phyloP scores from a whole-genome alignment of 2,329 filamentous ascomycete species.

The Colletotrichum sansevieriae region DNA sequence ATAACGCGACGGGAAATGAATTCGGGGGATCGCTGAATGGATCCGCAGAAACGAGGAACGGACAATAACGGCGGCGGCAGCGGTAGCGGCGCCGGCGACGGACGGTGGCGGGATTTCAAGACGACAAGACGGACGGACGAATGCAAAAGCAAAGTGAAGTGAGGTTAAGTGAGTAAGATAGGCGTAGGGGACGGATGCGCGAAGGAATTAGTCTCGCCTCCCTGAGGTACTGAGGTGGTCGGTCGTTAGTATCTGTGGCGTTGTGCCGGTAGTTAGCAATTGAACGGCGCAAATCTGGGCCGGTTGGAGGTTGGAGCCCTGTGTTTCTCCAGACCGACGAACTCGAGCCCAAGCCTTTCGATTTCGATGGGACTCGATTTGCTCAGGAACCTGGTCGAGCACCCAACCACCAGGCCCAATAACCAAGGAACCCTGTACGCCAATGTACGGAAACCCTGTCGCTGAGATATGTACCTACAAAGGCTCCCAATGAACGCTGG shows the following conservation, averaged over 20 bases:
- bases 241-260: neutral
- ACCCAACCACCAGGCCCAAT: neutral
- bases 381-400: conserved; percentile 8
- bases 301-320: neutral
- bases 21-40: neutral
- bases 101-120: conserved; percentile 9
- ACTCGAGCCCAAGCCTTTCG: neutral
- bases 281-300: neutral
- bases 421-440: conserved; percentile 1
- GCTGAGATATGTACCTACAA: conserved; percentile 1
- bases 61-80: conserved; percentile 8
- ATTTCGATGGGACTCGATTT: conserved; percentile 27
- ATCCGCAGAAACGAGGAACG: conserved; percentile 11
- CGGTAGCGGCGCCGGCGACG: conserved; percentile 5
- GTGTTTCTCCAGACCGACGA: neutral
- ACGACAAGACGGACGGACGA: conserved; percentile 16
- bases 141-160: conserved; percentile 23
- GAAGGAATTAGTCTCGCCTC: neutral
- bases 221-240: neutral
- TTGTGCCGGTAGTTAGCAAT: neutral
- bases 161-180: neutral
- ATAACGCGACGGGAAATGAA: neutral
- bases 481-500: neutral
- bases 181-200: neutral
- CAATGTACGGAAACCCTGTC: conserved; percentile 1